These are phyloP conservation scores for Ogataea dorogensis DNA, from an alignment of 805 yeast genomes.

Conservation along the genomic window DNA sequence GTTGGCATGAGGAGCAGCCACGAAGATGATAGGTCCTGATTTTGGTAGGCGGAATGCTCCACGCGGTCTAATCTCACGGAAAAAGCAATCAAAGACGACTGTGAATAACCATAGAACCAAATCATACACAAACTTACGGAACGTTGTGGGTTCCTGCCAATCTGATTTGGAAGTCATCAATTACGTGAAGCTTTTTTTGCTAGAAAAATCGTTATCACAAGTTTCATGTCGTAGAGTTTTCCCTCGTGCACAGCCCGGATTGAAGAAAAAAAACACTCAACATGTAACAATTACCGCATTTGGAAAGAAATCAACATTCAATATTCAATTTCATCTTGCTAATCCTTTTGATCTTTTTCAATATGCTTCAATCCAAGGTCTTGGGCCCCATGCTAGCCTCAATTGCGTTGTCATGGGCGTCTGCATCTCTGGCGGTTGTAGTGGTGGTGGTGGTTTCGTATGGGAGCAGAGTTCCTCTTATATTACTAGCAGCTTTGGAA, in stretches of 20 bases:
- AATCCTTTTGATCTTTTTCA: constrained; percentile 2
- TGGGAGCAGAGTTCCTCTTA: constrained; percentile 4
- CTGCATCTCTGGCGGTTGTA: constrained; percentile 16
- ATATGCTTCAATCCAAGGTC: constrained; percentile 3
- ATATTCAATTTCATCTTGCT: constrained; percentile 6
- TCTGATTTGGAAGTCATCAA: constrained; percentile 4
- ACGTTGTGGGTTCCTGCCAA: constrained; percentile 39
- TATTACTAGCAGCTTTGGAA: constrained; percentile 5
- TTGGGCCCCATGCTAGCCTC: constrained; percentile 10
- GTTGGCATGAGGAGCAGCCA: constrained; percentile 83
- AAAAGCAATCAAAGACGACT: constrained; percentile 55
- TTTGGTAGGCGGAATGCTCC: constrained; percentile 66
- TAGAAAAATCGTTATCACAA: too few species aligned
- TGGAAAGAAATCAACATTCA: constrained; percentile 8
- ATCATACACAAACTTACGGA: constrained; percentile 47
- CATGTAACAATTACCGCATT: constrained; percentile 3
- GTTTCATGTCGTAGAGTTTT: too few species aligned
- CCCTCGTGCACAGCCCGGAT: constrained; percentile 4
- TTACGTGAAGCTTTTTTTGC: not conserved
- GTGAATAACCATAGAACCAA: constrained; percentile 48
- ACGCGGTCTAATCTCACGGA: constrained; percentile 70
- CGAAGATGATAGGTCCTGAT: constrained; percentile 68
- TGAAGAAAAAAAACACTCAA: not conserved
- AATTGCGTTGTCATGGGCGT: constrained; percentile 10
- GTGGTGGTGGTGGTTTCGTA: constrained; percentile 9